phyloP scores from a whole-genome alignment of 176 grass and related monocot genomes.

The Tuctoria greenei region DNA sequence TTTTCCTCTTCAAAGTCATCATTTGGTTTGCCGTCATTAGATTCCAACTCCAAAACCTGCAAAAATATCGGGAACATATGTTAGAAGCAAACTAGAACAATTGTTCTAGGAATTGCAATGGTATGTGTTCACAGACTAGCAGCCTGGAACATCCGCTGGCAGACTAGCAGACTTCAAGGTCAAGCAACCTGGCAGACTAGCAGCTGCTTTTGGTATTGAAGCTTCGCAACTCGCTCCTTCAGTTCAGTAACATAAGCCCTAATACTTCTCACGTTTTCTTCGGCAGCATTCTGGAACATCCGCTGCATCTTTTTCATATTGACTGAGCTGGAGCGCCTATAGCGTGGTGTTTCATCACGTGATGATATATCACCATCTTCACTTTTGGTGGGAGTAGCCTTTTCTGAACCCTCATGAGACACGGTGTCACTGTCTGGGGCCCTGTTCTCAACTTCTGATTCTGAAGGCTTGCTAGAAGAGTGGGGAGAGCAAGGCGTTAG shows the following conservation, averaged over 20 bases:
- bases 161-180: constrained; percentile 60
- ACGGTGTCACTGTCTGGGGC: constrained; percentile 54
- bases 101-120: background rate
- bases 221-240: constrained; percentile 91
- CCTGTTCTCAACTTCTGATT: constrained; percentile 78
- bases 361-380: constrained; percentile 72
- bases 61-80: constrained; percentile 25
- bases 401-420: constrained; percentile 50
- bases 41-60: constrained; percentile 89
- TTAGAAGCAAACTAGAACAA: constrained; percentile 20
- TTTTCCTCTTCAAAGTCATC: constrained; percentile 41
- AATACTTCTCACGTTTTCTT: constrained; percentile 88
- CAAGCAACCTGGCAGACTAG: constrained; percentile 85
- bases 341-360: constrained; percentile 73
- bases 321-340: constrained; percentile 79
- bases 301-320: constrained; percentile 99
- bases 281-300: constrained; percentile 97
- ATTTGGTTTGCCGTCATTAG: constrained; percentile 60
- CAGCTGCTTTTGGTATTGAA: constrained; percentile 98
- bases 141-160: too few relatives aligned
- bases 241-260: constrained; percentile 90
- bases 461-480: constrained; percentile 54
- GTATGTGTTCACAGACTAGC: constrained; percentile 8
- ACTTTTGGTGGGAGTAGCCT: constrained; percentile 72
- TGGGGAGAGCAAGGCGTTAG: constrained; percentile 71